Base-by-base conservation (phyloP, 768 basidiomycete genomes). In the Trametes villosa region DNA sequence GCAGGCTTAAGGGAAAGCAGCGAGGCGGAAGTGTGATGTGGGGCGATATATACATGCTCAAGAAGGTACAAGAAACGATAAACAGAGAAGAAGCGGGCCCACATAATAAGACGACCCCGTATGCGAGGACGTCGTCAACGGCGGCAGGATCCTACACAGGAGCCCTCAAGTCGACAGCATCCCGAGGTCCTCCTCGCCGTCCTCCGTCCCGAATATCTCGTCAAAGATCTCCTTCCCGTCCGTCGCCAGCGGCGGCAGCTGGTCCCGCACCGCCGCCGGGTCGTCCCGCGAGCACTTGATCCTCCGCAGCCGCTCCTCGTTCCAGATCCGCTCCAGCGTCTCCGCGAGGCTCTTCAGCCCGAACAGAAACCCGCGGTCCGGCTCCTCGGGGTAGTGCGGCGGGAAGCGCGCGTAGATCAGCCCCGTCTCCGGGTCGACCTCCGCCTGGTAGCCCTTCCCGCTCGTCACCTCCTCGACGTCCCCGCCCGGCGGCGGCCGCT, bases 361-460 rank as follows among this genome's bases (percentile, higher is more conserved):
- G 70, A 91, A 92, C 30, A 98, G 75, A 75, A 98, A 98, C 7
- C 97, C 97, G 51, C 93, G 86, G 75, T 99, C 97, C 22, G 97
- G 92, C 71, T 89, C 83, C 42, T 90, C 86, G 1, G 89, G 87
- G 64, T 92, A 91, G 71, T 93, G 94, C 1, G 96, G 96, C 4
- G 95, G 96, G 75, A 97, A 99, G 45, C 94, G 86, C 30, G 96
- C 97, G 68, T 92, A 91, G 15, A 96, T 81, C 44, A 92, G 75
- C 3, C 96, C 94, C 3, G 87, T 92, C 65, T 86, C 86, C 4
- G 87, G 85, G 69, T 98, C 95, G 42, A 92, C 81, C 50, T 89
- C 87, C 9, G 92, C 85, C 62, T 88, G 82, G 76, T 94, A 96
- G 8, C 91, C 93, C 71, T 88, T 88, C 11, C 83, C 84, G 60